Conservation (phyloP, 2,329 filamentous ascomycete genomes). For the Colletotrichum sp. region DNA sequence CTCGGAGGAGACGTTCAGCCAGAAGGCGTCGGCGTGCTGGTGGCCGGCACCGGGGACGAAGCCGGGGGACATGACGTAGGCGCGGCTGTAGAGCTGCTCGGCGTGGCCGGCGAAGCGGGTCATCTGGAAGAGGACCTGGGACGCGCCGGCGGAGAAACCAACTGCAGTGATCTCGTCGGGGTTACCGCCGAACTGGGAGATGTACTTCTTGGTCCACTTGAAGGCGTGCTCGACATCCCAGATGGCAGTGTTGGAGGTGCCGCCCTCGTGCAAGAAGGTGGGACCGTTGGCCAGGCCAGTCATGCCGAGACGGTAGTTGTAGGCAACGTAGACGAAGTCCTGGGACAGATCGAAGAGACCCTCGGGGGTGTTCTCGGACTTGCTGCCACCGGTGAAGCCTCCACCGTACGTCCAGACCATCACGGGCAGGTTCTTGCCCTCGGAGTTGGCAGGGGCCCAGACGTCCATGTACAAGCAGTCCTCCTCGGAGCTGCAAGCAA, state of each 20-base stretch:
- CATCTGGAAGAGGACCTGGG: conserved; percentile 50
- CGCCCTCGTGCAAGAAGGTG: conserved; percentile 22
- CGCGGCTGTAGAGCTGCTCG: background rate
- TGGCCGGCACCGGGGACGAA: background rate
- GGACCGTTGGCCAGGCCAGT: conserved; percentile 42
- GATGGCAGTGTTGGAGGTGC: conserved; percentile 47
- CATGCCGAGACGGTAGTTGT: conserved; percentile 46
- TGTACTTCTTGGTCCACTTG: conserved; percentile 56
- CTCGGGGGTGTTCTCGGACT: conserved; percentile 26
- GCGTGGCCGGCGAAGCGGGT: conserved; percentile 26
- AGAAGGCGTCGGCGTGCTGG: conserved; percentile 13
- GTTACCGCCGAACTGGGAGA: conserved; percentile 55
- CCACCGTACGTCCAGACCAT: conserved; percentile 54
- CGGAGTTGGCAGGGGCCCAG: background rate
- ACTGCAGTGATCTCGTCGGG: conserved; percentile 52
- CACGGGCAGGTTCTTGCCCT: conserved; percentile 27
- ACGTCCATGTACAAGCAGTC: background rate
- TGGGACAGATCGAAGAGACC: conserved; percentile 33
- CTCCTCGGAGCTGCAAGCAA: background rate
- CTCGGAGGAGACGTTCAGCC: background rate
- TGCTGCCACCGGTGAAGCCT: conserved; percentile 38
- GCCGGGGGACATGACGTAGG: conserved; percentile 4
- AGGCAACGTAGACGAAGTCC: conserved; percentile 40
- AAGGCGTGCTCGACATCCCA: conserved; percentile 37
- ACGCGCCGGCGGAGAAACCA: conserved; percentile 58